These are phyloP conservation scores for Kluyveromyces siamensis DNA, from an alignment of 805 yeast genomes.

Conservation along the genomic window DNA sequence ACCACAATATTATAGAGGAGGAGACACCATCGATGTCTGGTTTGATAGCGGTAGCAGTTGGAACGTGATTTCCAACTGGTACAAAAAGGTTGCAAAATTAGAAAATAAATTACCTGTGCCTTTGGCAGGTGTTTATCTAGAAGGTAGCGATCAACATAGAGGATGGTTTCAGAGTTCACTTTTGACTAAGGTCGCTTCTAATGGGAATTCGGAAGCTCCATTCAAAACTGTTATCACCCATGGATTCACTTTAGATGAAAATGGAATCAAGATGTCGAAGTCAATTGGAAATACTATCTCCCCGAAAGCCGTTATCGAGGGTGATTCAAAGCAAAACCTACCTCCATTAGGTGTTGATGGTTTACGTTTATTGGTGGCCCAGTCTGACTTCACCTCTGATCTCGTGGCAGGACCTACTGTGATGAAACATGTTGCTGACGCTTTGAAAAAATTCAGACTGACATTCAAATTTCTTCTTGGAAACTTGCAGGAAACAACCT, in stretches of 20 bases:
- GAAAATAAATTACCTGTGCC: conserved; percentile 28
- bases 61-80: conserved; percentile 36
- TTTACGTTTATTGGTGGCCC: conserved; percentile 81
- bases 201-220: conserved; percentile 41
- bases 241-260: conserved; percentile 84
- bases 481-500: conserved; percentile 43
- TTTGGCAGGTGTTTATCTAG: conserved; percentile 79
- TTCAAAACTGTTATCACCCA: conserved; percentile 75
- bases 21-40: conserved; percentile 98
- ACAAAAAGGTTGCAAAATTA: conserved; percentile 28
- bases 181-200: conserved; percentile 58
- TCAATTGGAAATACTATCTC: conserved; percentile 75
- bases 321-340: conserved; percentile 38
- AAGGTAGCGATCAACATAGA: conserved; percentile 97
- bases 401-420: conserved; percentile 65
- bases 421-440: conserved; percentile 67
- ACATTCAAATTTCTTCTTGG: conserved; percentile 79
- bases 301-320: conserved; percentile 61
- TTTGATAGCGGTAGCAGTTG: conserved; percentile 95
- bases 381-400: conserved; percentile 77
- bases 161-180: conserved; percentile 98
- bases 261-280: conserved; percentile 88
- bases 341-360: conserved; percentile 87
- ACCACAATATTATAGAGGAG: conserved; percentile 47
- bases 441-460: conserved; percentile 70